Evolutionary conservation across 1,284 basidiomycete genomes (phyloP).

Genomic region (Trichosporon coremiiforme): DNA sequence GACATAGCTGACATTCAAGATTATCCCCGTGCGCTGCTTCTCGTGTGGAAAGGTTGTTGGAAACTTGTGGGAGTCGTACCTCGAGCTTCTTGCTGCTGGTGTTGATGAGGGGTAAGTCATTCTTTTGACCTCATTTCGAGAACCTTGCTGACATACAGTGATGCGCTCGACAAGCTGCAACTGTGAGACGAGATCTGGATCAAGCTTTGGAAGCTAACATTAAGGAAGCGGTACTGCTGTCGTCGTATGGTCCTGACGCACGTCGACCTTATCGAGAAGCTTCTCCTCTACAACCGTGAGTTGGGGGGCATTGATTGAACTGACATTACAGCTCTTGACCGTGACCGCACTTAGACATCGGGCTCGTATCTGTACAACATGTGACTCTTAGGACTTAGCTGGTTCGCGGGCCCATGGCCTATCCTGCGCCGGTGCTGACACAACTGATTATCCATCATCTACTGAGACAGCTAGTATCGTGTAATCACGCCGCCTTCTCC

Average conservation of each 20-base stretch:
- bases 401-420: too few relatives aligned
- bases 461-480: conserved; percentile 36
- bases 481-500: conserved; percentile 44
- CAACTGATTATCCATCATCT: conserved; percentile 1
- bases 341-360: conserved; percentile 28
- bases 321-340: conserved; percentile 30
- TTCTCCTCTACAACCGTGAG: conserved; percentile 93
- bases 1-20: conserved; percentile 39
- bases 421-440: neutral
- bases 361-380: conserved; percentile 24
- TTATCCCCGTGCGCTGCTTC: conserved; percentile 63
- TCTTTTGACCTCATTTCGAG: neutral
- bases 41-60: conserved; percentile 92
- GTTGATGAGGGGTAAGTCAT: conserved; percentile 77
- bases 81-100: conserved; percentile 74
- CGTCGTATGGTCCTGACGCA: conserved; percentile 97
- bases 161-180: conserved; percentile 87
- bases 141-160: conserved; percentile 60
- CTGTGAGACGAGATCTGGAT: conserved; percentile 58
- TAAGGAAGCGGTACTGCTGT: conserved; percentile 86
- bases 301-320: conserved; percentile 36
- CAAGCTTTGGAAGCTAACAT: neutral
- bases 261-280: conserved; percentile 88
- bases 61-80: conserved; percentile 86
- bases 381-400: conserved; percentile 23